Evolutionary conservation across 768 basidiomycete species (phyloP).

Genomic region (Cubamyces sp.): DNA sequence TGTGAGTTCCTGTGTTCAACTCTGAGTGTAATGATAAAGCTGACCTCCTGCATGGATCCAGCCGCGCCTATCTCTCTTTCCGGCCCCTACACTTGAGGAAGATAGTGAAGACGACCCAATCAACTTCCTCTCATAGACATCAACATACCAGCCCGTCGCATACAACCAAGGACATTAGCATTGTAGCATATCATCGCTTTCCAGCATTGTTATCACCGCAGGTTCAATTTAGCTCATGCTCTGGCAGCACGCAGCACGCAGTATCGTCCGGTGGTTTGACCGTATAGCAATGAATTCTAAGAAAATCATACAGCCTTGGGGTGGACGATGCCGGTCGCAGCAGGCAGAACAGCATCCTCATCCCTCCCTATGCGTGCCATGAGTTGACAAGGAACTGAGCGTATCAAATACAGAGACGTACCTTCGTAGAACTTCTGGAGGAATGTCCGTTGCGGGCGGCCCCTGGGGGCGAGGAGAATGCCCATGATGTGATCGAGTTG

Average conservation of each 20-base stretch:
- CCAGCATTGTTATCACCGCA: not conserved
- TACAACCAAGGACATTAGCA: not conserved
- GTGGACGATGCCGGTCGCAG: conserved; percentile 56
- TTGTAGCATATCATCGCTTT: not conserved
- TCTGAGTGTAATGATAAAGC: not conserved
- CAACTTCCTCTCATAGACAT: conserved; percentile 28
- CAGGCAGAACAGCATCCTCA: conserved; percentile 71
- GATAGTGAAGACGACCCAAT: conserved; percentile 32
- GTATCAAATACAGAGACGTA: conserved; percentile 40
- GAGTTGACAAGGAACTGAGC: not conserved
- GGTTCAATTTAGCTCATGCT: too few species aligned
- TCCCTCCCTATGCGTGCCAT: conserved; percentile 59
- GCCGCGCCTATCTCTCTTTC: conserved; percentile 34
- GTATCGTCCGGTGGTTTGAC: not conserved
- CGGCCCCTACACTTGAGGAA: conserved; percentile 16
- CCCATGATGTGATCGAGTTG: conserved; percentile 81
- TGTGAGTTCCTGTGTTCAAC: not conserved
- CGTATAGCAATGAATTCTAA: conserved; percentile 7
- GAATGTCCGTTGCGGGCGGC: conserved; percentile 60
- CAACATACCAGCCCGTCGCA: not conserved
- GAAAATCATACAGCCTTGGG: conserved; percentile 23
- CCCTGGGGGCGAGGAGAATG: conserved; percentile 57
- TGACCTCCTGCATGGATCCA: not conserved
- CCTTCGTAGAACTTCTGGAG: conserved; percentile 87
- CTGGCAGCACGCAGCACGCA: not conserved